Conservation (phyloP, 352 stramenopile genomes). For the Phytopythium kandeliae region DNA sequence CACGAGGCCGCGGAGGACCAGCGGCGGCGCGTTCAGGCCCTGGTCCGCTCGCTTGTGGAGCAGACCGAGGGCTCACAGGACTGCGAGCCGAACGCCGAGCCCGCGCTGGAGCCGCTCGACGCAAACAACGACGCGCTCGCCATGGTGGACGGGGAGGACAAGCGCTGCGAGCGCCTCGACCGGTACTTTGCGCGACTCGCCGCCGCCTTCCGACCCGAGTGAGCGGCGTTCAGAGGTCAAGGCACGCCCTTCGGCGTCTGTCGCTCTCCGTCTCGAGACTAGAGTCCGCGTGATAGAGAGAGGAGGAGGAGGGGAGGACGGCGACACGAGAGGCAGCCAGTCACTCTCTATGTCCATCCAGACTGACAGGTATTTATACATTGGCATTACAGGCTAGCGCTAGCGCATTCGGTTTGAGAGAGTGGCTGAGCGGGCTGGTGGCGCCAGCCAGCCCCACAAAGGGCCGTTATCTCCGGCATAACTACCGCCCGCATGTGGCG, state of each 20-base stretch:
- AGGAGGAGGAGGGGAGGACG: too few species aligned
- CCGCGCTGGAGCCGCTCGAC: neutral
- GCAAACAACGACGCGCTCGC: slow-evolving; percentile 1
- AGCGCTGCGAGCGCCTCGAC: neutral
- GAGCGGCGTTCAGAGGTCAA: too few species aligned
- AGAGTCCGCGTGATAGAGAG: neutral
- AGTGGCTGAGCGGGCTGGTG: too few species aligned
- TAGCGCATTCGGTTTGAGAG: too few species aligned
- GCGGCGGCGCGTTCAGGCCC: slow-evolving; percentile 12
- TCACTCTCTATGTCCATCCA: neutral
- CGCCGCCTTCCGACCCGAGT: neutral
- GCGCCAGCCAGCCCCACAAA: too few species aligned
- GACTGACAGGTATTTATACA: slow-evolving; percentile 4
- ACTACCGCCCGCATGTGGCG: too few species aligned
- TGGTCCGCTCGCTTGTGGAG: slow-evolving; percentile 19
- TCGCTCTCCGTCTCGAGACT: neutral
- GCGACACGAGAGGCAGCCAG: too few species aligned
- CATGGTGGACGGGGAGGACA: neutral
- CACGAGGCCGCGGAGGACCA: slow-evolving; percentile 27
- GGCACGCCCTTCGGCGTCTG: too few species aligned
- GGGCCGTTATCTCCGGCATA: too few species aligned
- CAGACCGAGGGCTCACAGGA: neutral
- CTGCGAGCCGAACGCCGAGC: neutral
- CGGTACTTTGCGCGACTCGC: slow-evolving; percentile 1
- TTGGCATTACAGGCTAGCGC: slow-evolving; percentile 1